These are phyloP conservation scores for Cladorrhinum sp. DNA, from an alignment of 2,329 filamentous ascomycete genomes.

Conservation along the genomic window DNA sequence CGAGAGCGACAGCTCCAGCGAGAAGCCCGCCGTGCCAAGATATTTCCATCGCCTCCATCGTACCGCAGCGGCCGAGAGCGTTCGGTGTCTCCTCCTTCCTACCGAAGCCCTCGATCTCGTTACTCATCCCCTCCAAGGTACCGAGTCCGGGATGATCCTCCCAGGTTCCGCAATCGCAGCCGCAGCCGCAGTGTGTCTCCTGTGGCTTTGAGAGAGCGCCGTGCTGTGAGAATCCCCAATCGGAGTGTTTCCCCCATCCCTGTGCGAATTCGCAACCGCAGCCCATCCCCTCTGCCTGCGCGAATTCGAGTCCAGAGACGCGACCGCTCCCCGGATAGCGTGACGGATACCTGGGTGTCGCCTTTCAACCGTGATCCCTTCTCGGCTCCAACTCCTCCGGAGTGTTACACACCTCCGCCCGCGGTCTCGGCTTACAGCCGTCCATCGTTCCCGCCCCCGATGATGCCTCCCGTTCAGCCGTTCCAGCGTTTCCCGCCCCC, in stretches of 20 bases:
- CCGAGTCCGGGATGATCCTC: background rate
- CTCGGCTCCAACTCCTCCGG: constrained; percentile 12
- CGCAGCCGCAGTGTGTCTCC: background rate
- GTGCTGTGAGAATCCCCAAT: too few species aligned
- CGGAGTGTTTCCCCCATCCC: too few species aligned
- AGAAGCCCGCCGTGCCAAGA: constrained; percentile 4
- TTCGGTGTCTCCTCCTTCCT: constrained; percentile 8
- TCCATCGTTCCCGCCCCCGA: background rate
- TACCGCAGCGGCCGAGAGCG: constrained; percentile 7
- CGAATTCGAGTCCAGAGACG: constrained; percentile 3
- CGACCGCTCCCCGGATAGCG: background rate
- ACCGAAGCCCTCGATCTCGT: background rate
- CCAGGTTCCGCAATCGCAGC: background rate
- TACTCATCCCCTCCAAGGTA: constrained; percentile 12
- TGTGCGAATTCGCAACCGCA: background rate
- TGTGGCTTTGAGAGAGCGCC: too few species aligned
- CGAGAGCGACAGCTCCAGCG: constrained; percentile 15
- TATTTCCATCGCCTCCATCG: constrained; percentile 8
- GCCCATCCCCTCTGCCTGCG: background rate
- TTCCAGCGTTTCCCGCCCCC: constrained; percentile 1
- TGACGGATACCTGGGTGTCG: constrained; percentile 11
- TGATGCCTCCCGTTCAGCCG: background rate
- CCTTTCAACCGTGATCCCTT: constrained; percentile 9
- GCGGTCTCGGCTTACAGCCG: constrained; percentile 12
- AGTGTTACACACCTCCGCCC: constrained; percentile 15